phyloP scores from a whole-genome alignment of 306 rosid species.

The Castanea mollissima region DNA sequence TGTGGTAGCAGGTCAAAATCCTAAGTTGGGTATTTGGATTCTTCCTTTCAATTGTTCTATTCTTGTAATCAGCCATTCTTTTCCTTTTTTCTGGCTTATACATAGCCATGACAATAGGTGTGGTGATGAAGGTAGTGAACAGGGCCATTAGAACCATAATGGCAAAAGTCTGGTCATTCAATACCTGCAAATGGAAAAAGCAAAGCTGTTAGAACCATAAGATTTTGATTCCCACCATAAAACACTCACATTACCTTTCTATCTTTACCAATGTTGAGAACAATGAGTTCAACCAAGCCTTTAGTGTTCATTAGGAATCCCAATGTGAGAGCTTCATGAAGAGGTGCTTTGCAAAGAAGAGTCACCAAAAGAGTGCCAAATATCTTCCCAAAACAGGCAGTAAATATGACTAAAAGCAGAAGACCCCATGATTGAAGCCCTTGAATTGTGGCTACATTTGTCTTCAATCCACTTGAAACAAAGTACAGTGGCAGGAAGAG shows the following conservation, averaged over 20 bases:
- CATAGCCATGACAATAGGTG: constrained; percentile 62
- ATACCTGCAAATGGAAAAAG: constrained; percentile 54
- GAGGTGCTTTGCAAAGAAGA: constrained; percentile 52
- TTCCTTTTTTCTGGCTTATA: constrained; percentile 62
- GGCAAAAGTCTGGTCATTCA: constrained; percentile 90
- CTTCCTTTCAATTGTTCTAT: constrained; percentile 57
- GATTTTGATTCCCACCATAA: constrained; percentile 1
- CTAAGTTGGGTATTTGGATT: constrained; percentile 50
- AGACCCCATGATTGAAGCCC: constrained; percentile 88
- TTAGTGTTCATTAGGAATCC: constrained; percentile 89
- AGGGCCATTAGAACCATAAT: constrained; percentile 92
- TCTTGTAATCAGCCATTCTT: constrained; percentile 42
- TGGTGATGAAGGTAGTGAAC: constrained; percentile 79
- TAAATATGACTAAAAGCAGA: constrained; percentile 55
- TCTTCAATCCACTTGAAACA: constrained; percentile 89
- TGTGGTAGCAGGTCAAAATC: constrained; percentile 68
- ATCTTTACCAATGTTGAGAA: constrained; percentile 89
- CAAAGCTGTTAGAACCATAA: neutral
- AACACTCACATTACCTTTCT: constrained; percentile 55
- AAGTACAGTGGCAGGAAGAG: constrained; percentile 77
- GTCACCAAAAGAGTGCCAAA: constrained; percentile 66
- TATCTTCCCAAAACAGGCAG: constrained; percentile 86
- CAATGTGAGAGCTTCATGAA: constrained; percentile 60
- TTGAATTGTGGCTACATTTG: constrained; percentile 67
- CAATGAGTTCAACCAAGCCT: constrained; percentile 89